These are phyloP conservation scores for Sporothrix globosa DNA, from an alignment of 2,329 filamentous ascomycete species.

Conservation along the genomic window DNA sequence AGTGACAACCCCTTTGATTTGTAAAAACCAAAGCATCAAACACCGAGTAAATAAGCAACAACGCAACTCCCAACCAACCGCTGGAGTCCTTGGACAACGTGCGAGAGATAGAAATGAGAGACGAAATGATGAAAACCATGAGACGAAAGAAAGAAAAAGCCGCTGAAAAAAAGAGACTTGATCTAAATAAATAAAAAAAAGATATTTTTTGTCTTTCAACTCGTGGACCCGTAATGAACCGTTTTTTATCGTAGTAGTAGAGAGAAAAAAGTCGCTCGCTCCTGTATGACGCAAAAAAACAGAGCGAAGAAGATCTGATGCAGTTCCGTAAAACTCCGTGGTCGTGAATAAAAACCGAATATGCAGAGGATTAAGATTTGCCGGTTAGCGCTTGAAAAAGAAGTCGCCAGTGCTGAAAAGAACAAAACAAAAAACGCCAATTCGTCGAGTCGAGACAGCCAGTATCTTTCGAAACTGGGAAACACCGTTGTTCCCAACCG, in stretches of 20 bases:
- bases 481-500: conserved; percentile 44
- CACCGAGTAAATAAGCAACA: conserved; percentile 30
- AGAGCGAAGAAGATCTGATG: conserved; percentile 40
- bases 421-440: conserved; percentile 50
- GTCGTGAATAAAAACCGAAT: conserved; percentile 44
- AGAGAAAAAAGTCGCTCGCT: conserved; percentile 48
- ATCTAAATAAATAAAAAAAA: conserved; percentile 51
- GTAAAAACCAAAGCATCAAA: conserved; percentile 30
- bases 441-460: conserved; percentile 49
- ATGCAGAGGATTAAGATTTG: conserved; percentile 31
- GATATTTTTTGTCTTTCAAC: conserved; percentile 53
- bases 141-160: conserved; percentile 27
- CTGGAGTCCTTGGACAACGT: conserved; percentile 11
- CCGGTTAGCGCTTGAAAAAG: conserved; percentile 34
- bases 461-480: conserved; percentile 47
- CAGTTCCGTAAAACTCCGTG: conserved; percentile 48
- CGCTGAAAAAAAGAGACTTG: conserved; percentile 43
- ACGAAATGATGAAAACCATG: conserved; percentile 20
- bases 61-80: conserved; percentile 22
- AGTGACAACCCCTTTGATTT: conserved; percentile 28
- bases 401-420: conserved; percentile 31
- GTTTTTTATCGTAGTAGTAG: conserved; percentile 48
- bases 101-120: conserved; percentile 21
- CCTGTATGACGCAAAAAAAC: conserved; percentile 42
- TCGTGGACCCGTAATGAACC: conserved; percentile 56